Evolutionary conservation across 345 rosid species (phyloP), one percentile per base, ranked within the genome.

Genomic region (Trapa incisa): DNA sequence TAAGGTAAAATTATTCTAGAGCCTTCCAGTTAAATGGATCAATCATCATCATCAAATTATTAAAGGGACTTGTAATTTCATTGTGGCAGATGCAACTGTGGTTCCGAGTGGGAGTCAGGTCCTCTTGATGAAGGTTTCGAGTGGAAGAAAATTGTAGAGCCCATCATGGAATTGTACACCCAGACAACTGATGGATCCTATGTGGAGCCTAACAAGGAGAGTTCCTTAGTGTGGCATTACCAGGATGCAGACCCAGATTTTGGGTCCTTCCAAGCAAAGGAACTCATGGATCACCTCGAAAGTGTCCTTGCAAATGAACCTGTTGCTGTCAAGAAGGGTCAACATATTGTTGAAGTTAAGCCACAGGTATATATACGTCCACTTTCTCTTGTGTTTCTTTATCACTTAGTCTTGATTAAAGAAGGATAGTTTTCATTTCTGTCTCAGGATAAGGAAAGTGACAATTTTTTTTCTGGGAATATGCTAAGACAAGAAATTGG

Each of bases 171-270:
- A 56, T 38, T 71, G 63, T 75, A 75, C 42, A 75, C 78, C 3
- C 75, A 75, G 69, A 72, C 78, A 10, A 75, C 78, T 2, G 78
- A 75, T 64, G 78, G 78, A 12, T 75, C 78, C 37, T 41, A 52
- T 1, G 54, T 71, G 48, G 78, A 75, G 57, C 57, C 74, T 22
- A 22, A 22, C 37, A 75, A 75, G 68, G 78, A 75, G 37, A 75
- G 78, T n/a, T 71, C 74, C 47, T 47, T 75, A 67, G 78, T 71
- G 13, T 75, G 78, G 78, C 78, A 71, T 58, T 64, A 75, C 36
- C 68, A 71, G 48, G 66, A 75, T 0, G 74, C 78, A 0, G 74
- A 75, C 45, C 72, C 52, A 33, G 72, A 71, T 64, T 75, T 75
- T 13, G 78, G 78, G 43, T 71, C 71, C 14, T 67, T 66, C 68